Base-by-base conservation (phyloP, 2,329 filamentous ascomycete genomes). In the Ophiostoma tasmaniense region DNA sequence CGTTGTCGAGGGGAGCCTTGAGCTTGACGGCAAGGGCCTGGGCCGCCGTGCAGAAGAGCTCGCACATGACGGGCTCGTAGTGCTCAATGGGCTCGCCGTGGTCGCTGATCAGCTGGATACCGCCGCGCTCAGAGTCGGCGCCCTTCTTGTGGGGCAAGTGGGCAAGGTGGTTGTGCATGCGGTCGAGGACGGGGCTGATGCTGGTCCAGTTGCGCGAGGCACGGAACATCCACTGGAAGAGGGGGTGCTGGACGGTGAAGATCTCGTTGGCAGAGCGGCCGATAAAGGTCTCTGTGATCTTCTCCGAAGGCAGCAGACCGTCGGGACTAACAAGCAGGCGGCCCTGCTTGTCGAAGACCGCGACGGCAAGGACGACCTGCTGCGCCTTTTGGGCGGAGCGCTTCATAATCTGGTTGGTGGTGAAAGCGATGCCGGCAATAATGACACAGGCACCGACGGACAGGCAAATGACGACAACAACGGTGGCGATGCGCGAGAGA, bases 191-290 rank as follows among this genome's bases (percentile, higher is more conserved):
- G 62, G 87, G 85, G 68, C 82, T 82, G 33, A 96, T 83, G 55
- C 86, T 84, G 8, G 79, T 76, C 93, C 93, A 97, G 76, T 93
- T 90, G 70, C 88, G 85, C 7, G 90, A 91, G 2, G 92, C 90
- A 69, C 90, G 86, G 75, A 91, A 96, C 74, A 95, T 89, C 93
- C 93, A 96, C 66, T 93, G 87, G 77, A 95, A 96, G 1, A 93
- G 87, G 0, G 90, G 87, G 75, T 96, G 92, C 0, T 87, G 85
- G 30, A 88, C 87, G 69, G 87, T 88, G 74, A 97, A 93, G 17
- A 89, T 86, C 71, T 96, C 91, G 74, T 76, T 70, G 73, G 78
- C 70, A 74, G 87, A 86, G 75, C 83, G 85, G 76, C 90, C 88
- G 52, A 91, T 79, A 76, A 92, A 92, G 17, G 88, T 88, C 76